Evolutionary conservation across 2,329 filamentous ascomycete species (phyloP).

Genomic region (Gaeumannomyces tritici): DNA sequence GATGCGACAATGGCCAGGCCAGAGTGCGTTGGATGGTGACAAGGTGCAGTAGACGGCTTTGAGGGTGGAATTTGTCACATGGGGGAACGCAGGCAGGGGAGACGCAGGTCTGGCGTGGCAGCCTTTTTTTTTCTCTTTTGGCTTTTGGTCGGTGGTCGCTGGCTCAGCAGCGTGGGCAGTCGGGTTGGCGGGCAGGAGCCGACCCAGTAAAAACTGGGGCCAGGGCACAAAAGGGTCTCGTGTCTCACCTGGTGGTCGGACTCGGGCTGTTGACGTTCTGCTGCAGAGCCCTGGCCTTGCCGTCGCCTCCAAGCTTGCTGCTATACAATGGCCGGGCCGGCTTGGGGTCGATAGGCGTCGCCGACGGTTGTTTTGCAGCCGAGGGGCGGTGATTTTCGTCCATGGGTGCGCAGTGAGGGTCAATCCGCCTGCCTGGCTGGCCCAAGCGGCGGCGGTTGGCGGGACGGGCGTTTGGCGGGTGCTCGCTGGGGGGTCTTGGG

Average conservation of each 20-base stretch:
- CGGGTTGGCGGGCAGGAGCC: neutral
- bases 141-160: neutral
- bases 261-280: slow-evolving; percentile 13
- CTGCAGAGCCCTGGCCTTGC: slow-evolving; percentile 12
- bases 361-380: slow-evolving; percentile 5
- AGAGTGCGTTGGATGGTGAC: neutral
- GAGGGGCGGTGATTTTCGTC: slow-evolving; percentile 13
- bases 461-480: neutral
- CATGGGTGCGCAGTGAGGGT: slow-evolving; percentile 9
- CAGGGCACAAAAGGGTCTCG: slow-evolving; percentile 14
- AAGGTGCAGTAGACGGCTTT: neutral
- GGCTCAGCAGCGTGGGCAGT: neutral
- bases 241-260: slow-evolving; percentile 22
- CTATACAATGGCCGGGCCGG: slow-evolving; percentile 18
- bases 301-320: slow-evolving; percentile 20
- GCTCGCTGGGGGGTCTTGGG: neutral
- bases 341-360: slow-evolving; percentile 10
- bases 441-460: neutral
- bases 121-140: neutral
- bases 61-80: neutral
- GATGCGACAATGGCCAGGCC: neutral
- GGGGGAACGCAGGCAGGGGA: neutral
- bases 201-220: slow-evolving; percentile 9
- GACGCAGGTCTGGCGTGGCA: neutral
- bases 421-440: neutral